Evolutionary conservation across 345 rosid genomes (phyloP).

Genomic region (Turnera subulata): DNA sequence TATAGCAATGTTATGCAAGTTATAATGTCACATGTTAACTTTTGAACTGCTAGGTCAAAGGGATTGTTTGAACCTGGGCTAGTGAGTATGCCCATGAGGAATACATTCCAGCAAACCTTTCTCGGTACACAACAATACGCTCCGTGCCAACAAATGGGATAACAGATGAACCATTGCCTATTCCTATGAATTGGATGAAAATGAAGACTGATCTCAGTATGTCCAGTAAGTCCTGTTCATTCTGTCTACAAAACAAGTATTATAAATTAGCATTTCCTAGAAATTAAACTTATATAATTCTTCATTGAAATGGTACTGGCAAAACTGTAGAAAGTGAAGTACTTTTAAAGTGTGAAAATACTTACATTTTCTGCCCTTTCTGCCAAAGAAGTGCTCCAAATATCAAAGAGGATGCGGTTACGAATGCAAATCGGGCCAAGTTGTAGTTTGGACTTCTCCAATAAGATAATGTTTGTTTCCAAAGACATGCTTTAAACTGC

Average conservation of each 20-base stretch:
- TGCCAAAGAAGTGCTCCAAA: slow-evolving; percentile 33
- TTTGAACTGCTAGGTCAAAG: too few relatives aligned
- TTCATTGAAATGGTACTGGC: too few relatives aligned
- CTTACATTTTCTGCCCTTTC: slow-evolving; percentile 41
- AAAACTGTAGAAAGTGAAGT: too few relatives aligned
- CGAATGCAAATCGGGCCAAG: slow-evolving; percentile 17
- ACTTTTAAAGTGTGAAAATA: not conserved
- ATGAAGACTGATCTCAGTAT: slow-evolving; percentile 42
- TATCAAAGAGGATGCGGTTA: slow-evolving; percentile 16
- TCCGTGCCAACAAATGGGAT: slow-evolving; percentile 40
- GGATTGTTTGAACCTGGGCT: slow-evolving; percentile 62
- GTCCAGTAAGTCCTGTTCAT: slow-evolving; percentile 48
- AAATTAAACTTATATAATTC: too few relatives aligned
- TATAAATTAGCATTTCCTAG: too few relatives aligned
- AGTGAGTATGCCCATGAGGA: slow-evolving; percentile 54
- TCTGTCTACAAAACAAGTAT: slow-evolving; percentile 32
- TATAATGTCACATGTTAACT: too few relatives aligned
- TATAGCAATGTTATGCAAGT: too few relatives aligned
- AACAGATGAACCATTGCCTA: slow-evolving; percentile 40
- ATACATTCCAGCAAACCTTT: slow-evolving; percentile 61
- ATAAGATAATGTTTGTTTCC: slow-evolving; percentile 36
- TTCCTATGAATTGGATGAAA: slow-evolving; percentile 34
- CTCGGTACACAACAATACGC: slow-evolving; percentile 48
- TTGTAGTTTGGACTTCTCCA: slow-evolving; percentile 44
- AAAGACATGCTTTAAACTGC: slow-evolving; percentile 39